phyloP scores from a whole-genome alignment of 768 basidiomycete genomes.

The Grammothele lineata region DNA sequence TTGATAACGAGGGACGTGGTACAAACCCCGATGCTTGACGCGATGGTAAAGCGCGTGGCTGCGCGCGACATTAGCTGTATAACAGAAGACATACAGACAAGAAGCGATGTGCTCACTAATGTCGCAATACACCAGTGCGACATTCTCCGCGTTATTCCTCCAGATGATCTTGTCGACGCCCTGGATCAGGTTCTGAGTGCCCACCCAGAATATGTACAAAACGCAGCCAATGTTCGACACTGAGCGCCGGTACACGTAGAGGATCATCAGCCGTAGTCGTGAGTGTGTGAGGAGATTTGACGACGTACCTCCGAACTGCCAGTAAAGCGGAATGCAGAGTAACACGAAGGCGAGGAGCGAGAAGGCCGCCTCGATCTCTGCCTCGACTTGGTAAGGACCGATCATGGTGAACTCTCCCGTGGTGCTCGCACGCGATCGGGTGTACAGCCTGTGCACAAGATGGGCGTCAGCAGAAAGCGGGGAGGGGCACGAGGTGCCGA shows the following conservation, averaged over 20 bases:
- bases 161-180: conserved; percentile 71
- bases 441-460: too few relatives aligned
- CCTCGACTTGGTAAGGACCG: too few relatives aligned
- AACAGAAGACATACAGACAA: not conserved
- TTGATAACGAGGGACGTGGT: conserved; percentile 42
- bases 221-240: conserved; percentile 74
- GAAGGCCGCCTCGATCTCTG: conserved; percentile 26
- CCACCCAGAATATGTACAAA: conserved; percentile 67
- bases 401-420: too few relatives aligned
- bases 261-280: too few relatives aligned
- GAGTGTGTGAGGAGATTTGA: not conserved
- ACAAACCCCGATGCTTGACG: conserved; percentile 32
- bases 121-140: conserved; percentile 49
- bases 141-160: conserved; percentile 49
- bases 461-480: too few relatives aligned
- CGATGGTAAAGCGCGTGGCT: conserved; percentile 38
- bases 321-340: conserved; percentile 46
- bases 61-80: not conserved
- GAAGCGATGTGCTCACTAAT: conserved; percentile 36
- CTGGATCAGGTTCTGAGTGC: conserved; percentile 48
- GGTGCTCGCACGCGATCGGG: too few relatives aligned
- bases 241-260: conserved; percentile 16
- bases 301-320: conserved; percentile 47
- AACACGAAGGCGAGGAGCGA: conserved; percentile 45
- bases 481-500: too few relatives aligned